Base-by-base conservation (phyloP, 208 protist genomes). In the Wallacemonas rigidus region DNA sequence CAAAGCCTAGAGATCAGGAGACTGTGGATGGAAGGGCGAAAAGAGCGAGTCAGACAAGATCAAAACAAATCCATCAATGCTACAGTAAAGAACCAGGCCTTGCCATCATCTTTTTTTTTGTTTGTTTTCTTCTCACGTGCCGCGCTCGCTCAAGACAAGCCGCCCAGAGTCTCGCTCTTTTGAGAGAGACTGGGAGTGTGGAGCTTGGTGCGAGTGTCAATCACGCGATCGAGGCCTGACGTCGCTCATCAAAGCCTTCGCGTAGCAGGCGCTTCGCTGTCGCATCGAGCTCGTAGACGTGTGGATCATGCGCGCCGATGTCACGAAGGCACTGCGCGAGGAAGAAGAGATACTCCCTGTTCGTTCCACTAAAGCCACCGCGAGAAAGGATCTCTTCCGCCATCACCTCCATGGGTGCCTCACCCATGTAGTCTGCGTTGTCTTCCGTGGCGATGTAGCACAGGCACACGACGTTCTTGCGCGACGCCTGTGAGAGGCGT, bases 381-480 rank as follows among this genome's bases (percentile, higher is more conserved):
- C 75, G 76, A n/a, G 74, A 65, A 26, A 91, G 45, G 50, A 96
- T 93, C 47, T 91, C 78, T 53, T 58, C 71, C 50, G 88, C 91
- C 73, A 95, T 92, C 36, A 51, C 73, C 54, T 90, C 79, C 56
- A 87, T 80, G 12, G 81, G 51, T 6, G 72, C 85, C 12, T 76
- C 74, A 8, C 90, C 90, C 14, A 93, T 69, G 72, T 86, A 95
- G 67, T 93, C 87, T 17, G 48, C 54, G 63, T 90, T 93, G 14
- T 85, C 80, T 43, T 75, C 69, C n/a, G 86, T 90, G 2, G 86
- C 90, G 56, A 85, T 87, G 78, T 95, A 95, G 74, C 85, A 91
- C 39, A 95, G 77, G 45, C 65, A 83, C n/a, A 90, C 69, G 1
- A 85, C 72, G 3, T 69, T 55, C 72, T 75, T 81, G 4, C 69